Evolutionary conservation across 2,329 filamentous ascomycete genomes (phyloP), one percentile per base, ranked within the genome.

Genomic region (Helotiales sp.): DNA sequence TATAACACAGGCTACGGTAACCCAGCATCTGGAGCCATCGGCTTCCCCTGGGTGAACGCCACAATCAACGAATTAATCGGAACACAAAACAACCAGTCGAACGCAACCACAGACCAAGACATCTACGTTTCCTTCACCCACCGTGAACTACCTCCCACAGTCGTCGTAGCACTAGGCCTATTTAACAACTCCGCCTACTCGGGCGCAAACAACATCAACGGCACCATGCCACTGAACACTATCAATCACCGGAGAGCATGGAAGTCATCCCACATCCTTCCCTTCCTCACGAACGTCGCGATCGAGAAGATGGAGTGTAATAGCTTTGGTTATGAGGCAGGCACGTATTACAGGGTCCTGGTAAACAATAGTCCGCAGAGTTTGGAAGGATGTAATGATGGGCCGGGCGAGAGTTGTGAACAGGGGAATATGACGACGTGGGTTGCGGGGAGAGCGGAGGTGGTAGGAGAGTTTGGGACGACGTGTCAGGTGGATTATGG

Each of bases 71-170:
- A 74, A 1, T 68, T 77, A 24, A 68, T 73, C 58, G 22, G 49
- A 0, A 40, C 48, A 1, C 66, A 67, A 27, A 67, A 67, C 33
- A 72, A 70, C 55, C 66, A 67, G 3, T 69, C 72, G 5, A 70
- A 71, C 25, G 66, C 70, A 13, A 64, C 63, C 2, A 57, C 57
- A 0, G 66, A 69, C 13, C 78, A 82, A 65, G 79, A 82, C 63
- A 70, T 83, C 24, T 82, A 80, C 67, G 73, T 82, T 44, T 81
- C 78, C 0, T 83, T 83, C 73, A 80, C 80, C 1, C 79, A 83
- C 65, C 76, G 80, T 49, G 77, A 81, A 66, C 69, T 83, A 2
- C 80, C 80, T 3, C 80, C 80, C 0, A 79, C 77, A 0, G 78
- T 84, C 2, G 70, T 82, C 17, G 79, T 81, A 0, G 77, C 81